Percentiles rank a stretch among this genome's conserved stretches.
phyloP scores from a whole-genome alignment of 1,284 basidiomycete species.

The Boletus sp. region DNA sequence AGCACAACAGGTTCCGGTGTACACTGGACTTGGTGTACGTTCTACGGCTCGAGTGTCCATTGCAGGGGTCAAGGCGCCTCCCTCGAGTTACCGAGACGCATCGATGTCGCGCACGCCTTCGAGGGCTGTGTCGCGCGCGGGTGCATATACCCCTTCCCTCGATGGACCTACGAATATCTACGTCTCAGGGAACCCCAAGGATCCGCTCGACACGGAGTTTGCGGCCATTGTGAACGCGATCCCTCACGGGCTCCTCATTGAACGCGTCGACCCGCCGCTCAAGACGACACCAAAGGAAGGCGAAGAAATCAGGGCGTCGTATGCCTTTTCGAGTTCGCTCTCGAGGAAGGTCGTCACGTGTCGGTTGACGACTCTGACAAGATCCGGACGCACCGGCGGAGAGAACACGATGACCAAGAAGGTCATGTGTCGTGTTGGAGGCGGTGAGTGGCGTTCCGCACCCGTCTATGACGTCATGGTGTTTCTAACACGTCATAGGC shows the following conservation, averaged over 20 bases:
- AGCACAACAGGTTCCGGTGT: slow-evolving; percentile 52
- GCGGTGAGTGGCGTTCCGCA: slow-evolving; percentile 48
- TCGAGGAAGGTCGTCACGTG: slow-evolving; percentile 74
- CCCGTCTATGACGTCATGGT: neutral
- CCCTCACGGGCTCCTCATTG: slow-evolving; percentile 68
- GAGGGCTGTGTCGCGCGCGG: slow-evolving; percentile 61
- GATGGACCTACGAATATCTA: slow-evolving; percentile 61
- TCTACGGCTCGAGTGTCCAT: slow-evolving; percentile 40
- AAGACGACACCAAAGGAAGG: slow-evolving; percentile 61
- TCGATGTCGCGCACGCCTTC: slow-evolving; percentile 53
- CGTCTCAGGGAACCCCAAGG: slow-evolving; percentile 61
- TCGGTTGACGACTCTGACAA: slow-evolving; percentile 72
- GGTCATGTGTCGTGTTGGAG: slow-evolving; percentile 83
- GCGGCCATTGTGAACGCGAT: slow-evolving; percentile 73
- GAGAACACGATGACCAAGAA: slow-evolving; percentile 59
- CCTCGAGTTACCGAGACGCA: slow-evolving; percentile 70
- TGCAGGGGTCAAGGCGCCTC: slow-evolving; percentile 47
- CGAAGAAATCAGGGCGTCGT: slow-evolving; percentile 79
- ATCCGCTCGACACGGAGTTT: slow-evolving; percentile 80
- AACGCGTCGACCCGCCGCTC: slow-evolving; percentile 76
- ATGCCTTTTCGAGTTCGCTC: slow-evolving; percentile 70
- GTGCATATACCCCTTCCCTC: slow-evolving; percentile 54
- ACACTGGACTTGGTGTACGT: slow-evolving; percentile 41
- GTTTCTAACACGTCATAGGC: slow-evolving; percentile 40
- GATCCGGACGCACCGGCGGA: slow-evolving; percentile 48